Evolutionary conservation across 2,329 filamentous ascomycete genomes (phyloP), one percentile per base, ranked within the genome.

Genomic region (Trichoderma aggressivum): DNA sequence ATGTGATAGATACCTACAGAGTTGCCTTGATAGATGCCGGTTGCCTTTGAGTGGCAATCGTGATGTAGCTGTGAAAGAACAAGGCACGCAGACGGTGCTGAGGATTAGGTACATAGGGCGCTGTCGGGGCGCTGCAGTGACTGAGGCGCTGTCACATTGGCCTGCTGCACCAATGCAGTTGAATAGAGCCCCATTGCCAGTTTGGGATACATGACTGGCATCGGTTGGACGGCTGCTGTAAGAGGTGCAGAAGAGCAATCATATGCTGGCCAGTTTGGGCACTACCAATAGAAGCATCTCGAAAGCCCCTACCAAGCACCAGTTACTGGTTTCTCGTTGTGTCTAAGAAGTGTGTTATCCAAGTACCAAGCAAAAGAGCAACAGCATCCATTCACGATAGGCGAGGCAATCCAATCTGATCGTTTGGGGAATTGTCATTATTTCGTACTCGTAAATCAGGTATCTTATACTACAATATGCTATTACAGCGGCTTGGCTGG

Each of bases 401-500:
- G 21, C 5, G 47, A 53, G 2, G 47, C 11, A 53, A 14, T 53
- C 11, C 21, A 24, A 11, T 24, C 11, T 24, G 11, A 14, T 24
- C 47, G 24, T 24, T 53, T 21, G 47, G n/a, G 47, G n/a, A 63
- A 60, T 65, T 70, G 56, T 72, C 71, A 71, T 72, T 72, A 71
- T 39, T 53, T 72, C 71, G 55, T 72, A n/a, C 68, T 72, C 67
- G 21, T 70, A 55, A 61, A 58, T 56, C 50, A 72, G 74, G 73
- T 75, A 75, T 76, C 74, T 76, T 69, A 70, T 63, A 69, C 59
- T 59, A 71, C 50, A 79, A 26, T 69, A 64, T 80, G 75, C 76
- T 80, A 74, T 77, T 77, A 80, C 78, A 80, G 71, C 32, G 50
- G 75, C 66, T 76, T 56, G 73, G 72, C 77, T 73, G 72, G 72